phyloP scores from a whole-genome alignment of 2,329 filamentous ascomycete genomes.

The Myriosclerotinia scirpicola region DNA sequence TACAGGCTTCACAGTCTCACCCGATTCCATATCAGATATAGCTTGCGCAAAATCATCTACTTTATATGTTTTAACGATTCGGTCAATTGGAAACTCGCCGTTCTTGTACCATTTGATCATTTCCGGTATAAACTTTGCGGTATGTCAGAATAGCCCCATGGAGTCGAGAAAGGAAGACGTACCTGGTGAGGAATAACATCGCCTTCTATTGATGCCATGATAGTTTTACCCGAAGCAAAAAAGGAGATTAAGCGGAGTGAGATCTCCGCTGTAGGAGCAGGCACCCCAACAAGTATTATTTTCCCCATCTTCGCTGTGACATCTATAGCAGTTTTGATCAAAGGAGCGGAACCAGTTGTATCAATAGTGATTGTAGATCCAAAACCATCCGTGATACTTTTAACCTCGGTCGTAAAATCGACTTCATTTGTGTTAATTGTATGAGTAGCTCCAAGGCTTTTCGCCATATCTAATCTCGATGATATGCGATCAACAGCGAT shows the following conservation, averaged over 20 bases:
- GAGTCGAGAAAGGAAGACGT: background rate
- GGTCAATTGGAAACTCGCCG: constrained; percentile 49
- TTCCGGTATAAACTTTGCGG: constrained; percentile 44
- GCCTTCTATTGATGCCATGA: constrained; percentile 3
- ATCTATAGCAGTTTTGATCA: constrained; percentile 15
- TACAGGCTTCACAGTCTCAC: constrained; percentile 45
- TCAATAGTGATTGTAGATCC: constrained; percentile 27
- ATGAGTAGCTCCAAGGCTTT: constrained; percentile 38
- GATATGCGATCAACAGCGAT: constrained; percentile 37
- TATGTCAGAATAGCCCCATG: background rate
- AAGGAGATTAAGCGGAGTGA: constrained; percentile 9
- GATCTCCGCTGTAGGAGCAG: constrained; percentile 11
- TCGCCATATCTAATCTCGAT: constrained; percentile 33
- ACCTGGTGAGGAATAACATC: background rate
- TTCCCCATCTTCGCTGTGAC: constrained; percentile 32
- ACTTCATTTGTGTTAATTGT: constrained; percentile 27
- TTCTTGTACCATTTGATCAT: constrained; percentile 51
- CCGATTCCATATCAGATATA: constrained; percentile 45
- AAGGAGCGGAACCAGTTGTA: constrained; percentile 7
- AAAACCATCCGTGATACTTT: constrained; percentile 24
- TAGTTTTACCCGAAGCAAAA: constrained; percentile 15
- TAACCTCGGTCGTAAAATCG: constrained; percentile 18
- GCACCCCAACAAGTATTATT: constrained; percentile 27
- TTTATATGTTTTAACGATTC: constrained; percentile 42
- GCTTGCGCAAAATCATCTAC: constrained; percentile 22